Evolutionary conservation across 495 filamentous ascomycete genomes (phyloP).

Genomic region (Aspergillus kassunensis): DNA sequence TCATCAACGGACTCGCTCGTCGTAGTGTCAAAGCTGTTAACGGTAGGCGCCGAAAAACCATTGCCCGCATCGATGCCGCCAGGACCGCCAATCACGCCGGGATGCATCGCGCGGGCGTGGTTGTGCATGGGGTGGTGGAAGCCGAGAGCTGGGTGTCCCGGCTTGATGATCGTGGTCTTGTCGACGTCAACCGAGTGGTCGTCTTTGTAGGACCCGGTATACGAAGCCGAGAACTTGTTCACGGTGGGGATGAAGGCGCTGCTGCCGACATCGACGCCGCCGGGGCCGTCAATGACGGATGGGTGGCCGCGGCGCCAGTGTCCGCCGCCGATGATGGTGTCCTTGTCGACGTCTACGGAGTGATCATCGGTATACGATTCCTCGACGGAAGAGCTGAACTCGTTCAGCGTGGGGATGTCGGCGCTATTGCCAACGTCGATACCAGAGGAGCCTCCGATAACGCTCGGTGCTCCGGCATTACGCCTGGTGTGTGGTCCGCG

Average conservation of each 20-base stretch:
- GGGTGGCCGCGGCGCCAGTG: neutral
- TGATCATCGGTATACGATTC: constrained; percentile 5
- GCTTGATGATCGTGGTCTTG: neutral
- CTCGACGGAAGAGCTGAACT: neutral
- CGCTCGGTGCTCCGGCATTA: no score
- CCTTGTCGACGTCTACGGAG: constrained; percentile 2
- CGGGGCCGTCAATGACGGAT: neutral
- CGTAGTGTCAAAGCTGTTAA: constrained; percentile 17
- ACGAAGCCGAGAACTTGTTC: neutral
- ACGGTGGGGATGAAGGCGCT: neutral
- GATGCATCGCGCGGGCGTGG: neutral
- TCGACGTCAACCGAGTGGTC: constrained; percentile 10
- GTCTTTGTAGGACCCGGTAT: neutral
- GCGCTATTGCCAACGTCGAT: constrained; percentile 7
- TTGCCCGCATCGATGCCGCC: constrained; percentile 13
- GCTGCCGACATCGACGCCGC: constrained; percentile 6
- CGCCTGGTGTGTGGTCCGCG: neutral
- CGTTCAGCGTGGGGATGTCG: neutral
- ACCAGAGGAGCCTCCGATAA: neutral
- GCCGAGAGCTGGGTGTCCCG: neutral
- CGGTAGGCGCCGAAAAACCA: constrained; percentile 13
- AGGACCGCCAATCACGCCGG: constrained; percentile 1
- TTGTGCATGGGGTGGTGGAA: neutral
- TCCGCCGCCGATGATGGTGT: neutral
- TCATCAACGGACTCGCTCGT: constrained; percentile 25